Percentiles rank a stretch among this genome's conserved stretches.
Evolutionary conservation across 2,329 filamentous ascomycete species (phyloP).

Genomic region (Teratosphaeria epicoccoides): DNA sequence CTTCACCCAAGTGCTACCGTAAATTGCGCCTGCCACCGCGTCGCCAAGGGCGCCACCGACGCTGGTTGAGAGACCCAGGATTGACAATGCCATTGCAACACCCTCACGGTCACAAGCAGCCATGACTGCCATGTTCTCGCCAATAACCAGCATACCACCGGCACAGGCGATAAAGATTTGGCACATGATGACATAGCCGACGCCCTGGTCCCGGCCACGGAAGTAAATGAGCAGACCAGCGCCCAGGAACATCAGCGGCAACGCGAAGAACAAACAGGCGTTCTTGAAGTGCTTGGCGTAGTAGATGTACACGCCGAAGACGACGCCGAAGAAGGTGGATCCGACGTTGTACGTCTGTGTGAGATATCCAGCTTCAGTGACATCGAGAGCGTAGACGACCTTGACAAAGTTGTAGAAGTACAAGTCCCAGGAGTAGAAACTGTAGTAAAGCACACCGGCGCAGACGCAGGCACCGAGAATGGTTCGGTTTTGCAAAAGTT

Average conservation of each 20-base stretch:
- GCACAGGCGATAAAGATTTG: conserved; percentile 47
- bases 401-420: conserved; percentile 37
- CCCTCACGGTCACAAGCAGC: conserved; percentile 33
- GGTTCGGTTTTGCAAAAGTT: conserved; percentile 41
- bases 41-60: conserved; percentile 26
- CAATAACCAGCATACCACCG: conserved; percentile 44
- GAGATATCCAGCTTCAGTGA: conserved; percentile 25
- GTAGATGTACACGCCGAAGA: conserved; percentile 39
- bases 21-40: conserved; percentile 25
- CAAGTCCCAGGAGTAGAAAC: conserved; percentile 33
- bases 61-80: conserved; percentile 22
- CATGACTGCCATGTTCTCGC: conserved; percentile 49
- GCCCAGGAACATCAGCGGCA: conserved; percentile 27
- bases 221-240: conserved; percentile 28
- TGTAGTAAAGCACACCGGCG: conserved; percentile 34
- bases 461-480: conserved; percentile 38
- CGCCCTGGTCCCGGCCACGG: conserved; percentile 28
- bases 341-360: conserved; percentile 27
- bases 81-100: conserved; percentile 26
- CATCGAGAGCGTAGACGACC: conserved; percentile 36
- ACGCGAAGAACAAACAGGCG: conserved; percentile 24
- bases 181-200: conserved; percentile 44
- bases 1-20: conserved; percentile 17
- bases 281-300: conserved; percentile 41
- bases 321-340: conserved; percentile 34